Percentiles rank a stretch among this genome's conserved stretches.
Conservation (phyloP, 805 yeast species). For the Teunomyces lycoperdinae region DNA sequence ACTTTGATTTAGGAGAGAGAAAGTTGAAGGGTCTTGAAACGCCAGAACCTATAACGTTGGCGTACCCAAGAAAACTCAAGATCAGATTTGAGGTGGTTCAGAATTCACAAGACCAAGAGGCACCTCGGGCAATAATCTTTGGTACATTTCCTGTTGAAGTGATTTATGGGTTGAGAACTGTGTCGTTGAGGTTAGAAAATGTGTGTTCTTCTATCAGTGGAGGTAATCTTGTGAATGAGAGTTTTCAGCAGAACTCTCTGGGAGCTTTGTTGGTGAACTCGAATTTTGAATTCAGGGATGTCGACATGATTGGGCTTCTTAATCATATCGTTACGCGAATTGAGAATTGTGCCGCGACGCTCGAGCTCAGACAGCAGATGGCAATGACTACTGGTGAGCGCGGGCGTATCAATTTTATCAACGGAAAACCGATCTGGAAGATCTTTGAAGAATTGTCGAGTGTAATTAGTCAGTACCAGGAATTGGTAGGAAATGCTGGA, state of each 20-base stretch:
- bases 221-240: slow-evolving; percentile 28
- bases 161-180: slow-evolving; percentile 50
- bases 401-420: slow-evolving; percentile 20
- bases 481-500: not conserved
- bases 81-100: slow-evolving; percentile 52
- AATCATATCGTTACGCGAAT: slow-evolving; percentile 68
- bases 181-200: slow-evolving; percentile 57
- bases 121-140: slow-evolving; percentile 31
- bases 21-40: slow-evolving; percentile 93
- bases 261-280: slow-evolving; percentile 19
- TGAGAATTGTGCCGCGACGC: slow-evolving; percentile 51
- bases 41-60: slow-evolving; percentile 79
- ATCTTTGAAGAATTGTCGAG: slow-evolving; percentile 24
- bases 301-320: slow-evolving; percentile 52
- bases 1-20: slow-evolving; percentile 74
- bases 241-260: slow-evolving; percentile 24
- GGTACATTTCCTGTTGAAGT: slow-evolving; percentile 43
- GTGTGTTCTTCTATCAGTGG: slow-evolving; percentile 52
- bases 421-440: slow-evolving; percentile 17
- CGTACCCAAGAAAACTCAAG: slow-evolving; percentile 65
- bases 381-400: slow-evolving; percentile 18
- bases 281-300: slow-evolving; percentile 20
- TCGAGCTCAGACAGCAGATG: slow-evolving; percentile 34
- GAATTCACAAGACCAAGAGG: slow-evolving; percentile 19
- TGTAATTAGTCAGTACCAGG: slow-evolving; percentile 1